These are phyloP conservation scores for Trypanosomatidae sp. DNA, from an alignment of 208 protist genomes.

Conservation along the genomic window DNA sequence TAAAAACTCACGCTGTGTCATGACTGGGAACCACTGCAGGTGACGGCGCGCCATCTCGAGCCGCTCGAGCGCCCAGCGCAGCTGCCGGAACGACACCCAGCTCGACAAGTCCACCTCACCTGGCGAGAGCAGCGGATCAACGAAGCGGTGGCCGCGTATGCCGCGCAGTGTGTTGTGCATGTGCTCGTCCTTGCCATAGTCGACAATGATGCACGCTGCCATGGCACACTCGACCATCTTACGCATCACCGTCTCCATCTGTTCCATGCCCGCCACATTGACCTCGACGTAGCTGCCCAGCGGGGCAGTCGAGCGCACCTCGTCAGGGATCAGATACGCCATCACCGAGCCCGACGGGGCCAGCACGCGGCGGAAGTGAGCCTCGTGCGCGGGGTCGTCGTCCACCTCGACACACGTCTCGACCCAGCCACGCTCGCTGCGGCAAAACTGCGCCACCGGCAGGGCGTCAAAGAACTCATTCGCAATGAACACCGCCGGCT, in stretches of 20 bases:
- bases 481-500: constrained; percentile 79
- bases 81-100: constrained; percentile 81
- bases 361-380: constrained; percentile 84
- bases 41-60: constrained; percentile 66
- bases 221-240: constrained; percentile 76
- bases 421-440: constrained; percentile 85
- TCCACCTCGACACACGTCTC: constrained; percentile 89
- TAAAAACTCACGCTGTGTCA: constrained; percentile 78
- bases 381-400: constrained; percentile 57
- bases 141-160: constrained; percentile 84
- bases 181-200: constrained; percentile 89
- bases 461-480: constrained; percentile 90
- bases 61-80: constrained; percentile 72
- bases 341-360: constrained; percentile 77
- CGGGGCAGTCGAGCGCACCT: constrained; percentile 50
- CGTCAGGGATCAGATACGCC: constrained; percentile 80
- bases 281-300: constrained; percentile 74
- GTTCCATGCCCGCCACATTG: constrained; percentile 76
- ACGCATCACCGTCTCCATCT: constrained; percentile 79
- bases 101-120: constrained; percentile 86
- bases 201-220: constrained; percentile 78
- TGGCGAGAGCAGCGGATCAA: constrained; percentile 79
- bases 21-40: constrained; percentile 76
- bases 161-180: constrained; percentile 85
- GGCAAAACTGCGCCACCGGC: constrained; percentile 87